Conservation (phyloP, 1,284 basidiomycete species). For the Ustilago bromivora region DNA sequence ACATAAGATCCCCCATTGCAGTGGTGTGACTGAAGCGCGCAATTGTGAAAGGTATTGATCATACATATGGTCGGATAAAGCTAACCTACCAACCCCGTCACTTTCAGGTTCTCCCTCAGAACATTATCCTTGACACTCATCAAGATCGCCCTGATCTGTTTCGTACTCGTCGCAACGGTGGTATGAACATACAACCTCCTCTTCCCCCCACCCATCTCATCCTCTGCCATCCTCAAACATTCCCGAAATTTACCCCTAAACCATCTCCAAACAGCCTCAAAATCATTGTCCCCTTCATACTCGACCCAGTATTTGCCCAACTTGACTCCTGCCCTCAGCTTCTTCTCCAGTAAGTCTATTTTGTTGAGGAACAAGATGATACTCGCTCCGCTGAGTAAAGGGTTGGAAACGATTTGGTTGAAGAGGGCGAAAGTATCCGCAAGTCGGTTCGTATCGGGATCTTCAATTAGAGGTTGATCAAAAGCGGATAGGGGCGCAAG, state of each 20-base stretch:
- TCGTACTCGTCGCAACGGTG: constrained; percentile 55
- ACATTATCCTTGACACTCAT: constrained; percentile 56
- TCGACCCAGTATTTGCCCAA: constrained; percentile 33
- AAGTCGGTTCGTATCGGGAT: constrained; percentile 41
- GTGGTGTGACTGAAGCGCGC: too few species aligned
- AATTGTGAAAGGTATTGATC: too few species aligned
- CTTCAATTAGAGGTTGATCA: constrained; percentile 54
- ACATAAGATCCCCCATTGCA: too few species aligned
- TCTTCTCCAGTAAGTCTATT: constrained; percentile 52
- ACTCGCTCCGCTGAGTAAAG: constrained; percentile 32
- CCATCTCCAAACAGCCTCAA: constrained; percentile 56
- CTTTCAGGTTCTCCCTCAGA: constrained; percentile 40
- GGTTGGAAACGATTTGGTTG: constrained; percentile 39
- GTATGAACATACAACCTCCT: constrained; percentile 58
- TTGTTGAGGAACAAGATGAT: constrained; percentile 63
- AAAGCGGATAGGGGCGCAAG: constrained; percentile 58
- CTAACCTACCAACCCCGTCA: constrained; percentile 37
- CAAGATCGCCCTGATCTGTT: constrained; percentile 54
- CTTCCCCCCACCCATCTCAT: constrained; percentile 1
- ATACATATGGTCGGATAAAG: too few species aligned
- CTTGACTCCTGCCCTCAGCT: constrained; percentile 27
- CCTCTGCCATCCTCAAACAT: constrained; percentile 16
- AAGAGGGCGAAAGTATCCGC: constrained; percentile 49
- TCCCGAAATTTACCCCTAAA: constrained; percentile 48
- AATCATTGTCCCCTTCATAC: constrained; percentile 51